Conservation (phyloP, 163 green algal species). For the Prototheca stagnorum region DNA sequence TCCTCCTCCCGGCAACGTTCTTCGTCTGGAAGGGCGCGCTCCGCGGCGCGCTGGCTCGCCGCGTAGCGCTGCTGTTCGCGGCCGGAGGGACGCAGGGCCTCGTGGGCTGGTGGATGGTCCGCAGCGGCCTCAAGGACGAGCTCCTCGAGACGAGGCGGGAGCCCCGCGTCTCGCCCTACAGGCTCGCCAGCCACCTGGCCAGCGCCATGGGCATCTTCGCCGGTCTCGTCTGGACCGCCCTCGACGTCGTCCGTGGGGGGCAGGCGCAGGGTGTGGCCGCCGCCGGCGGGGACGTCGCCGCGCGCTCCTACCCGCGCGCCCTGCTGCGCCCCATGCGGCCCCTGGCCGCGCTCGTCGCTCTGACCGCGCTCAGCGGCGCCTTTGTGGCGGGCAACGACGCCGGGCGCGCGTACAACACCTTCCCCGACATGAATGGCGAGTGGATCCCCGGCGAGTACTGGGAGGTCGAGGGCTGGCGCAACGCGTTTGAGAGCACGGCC, state of each 20-base stretch:
- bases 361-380: slow-evolving; percentile 63
- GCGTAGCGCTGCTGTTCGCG: slow-evolving; percentile 72
- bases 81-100: slow-evolving; percentile 88
- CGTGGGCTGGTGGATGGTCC: slow-evolving; percentile 99
- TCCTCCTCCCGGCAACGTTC: slow-evolving; percentile 42
- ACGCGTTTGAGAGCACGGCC: slow-evolving; percentile 94
- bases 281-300: slow-evolving; percentile 5
- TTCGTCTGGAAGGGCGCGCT: slow-evolving; percentile 61
- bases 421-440: slow-evolving; percentile 77
- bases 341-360: slow-evolving; percentile 57
- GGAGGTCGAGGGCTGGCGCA: slow-evolving; percentile 40
- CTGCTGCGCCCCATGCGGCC: slow-evolving; percentile 18
- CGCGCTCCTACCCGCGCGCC: slow-evolving; percentile 9
- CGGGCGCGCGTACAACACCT: slow-evolving; percentile 95
- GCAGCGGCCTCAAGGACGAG: slow-evolving; percentile 41
- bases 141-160: slow-evolving; percentile 19
- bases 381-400: slow-evolving; percentile 75
- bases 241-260: slow-evolving; percentile 30
- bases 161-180: slow-evolving; percentile 89
- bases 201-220: slow-evolving; percentile 89
- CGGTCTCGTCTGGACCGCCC: slow-evolving; percentile 79
- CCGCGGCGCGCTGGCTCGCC: slow-evolving; percentile 44
- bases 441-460: slow-evolving; percentile 80
- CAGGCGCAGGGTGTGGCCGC: slow-evolving; percentile 6
- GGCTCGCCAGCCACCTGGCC: slow-evolving; percentile 86